Percentiles rank a stretch among this genome's conserved stretches.
Conservation (phyloP, 192 early-diverging fungal genomes). For the Spinellus fusiger region DNA sequence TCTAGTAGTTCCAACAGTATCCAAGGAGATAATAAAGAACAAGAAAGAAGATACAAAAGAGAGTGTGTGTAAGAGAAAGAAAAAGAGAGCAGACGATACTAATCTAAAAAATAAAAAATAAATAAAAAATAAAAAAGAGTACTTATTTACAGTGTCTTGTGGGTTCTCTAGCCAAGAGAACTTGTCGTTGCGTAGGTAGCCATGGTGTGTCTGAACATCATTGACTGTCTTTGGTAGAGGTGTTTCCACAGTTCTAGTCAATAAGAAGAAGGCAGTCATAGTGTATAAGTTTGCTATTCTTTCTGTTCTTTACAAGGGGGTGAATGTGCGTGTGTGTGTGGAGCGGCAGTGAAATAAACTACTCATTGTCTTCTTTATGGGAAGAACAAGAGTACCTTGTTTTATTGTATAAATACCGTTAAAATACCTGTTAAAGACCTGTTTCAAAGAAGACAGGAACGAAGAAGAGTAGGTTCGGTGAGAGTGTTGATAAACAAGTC, state of each 20-base stretch:
- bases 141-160: conserved; percentile 36
- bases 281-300: no score
- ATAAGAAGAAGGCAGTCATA: no score
- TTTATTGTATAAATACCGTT: no score
- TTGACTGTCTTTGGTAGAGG: conserved; percentile 33
- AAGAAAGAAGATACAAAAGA: background rate
- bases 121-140: background rate
- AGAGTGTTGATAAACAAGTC: background rate
- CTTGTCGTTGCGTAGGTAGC: conserved; percentile 36
- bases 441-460: background rate
- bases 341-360: no score
- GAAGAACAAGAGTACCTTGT: no score
- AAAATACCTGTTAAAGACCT: conserved; percentile 2
- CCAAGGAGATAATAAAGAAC: no score
- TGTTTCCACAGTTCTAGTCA: conserved; percentile 21
- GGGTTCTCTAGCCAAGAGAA: conserved; percentile 50
- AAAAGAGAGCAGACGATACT: no score
- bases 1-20: no score
- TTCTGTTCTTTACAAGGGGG: no score
- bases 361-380: no score
- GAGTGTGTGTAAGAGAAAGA: no score
- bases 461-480: background rate
- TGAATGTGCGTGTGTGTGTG: no score
- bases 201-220: conserved; percentile 34
- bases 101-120: background rate